Base-by-base conservation (phyloP, 768 basidiomycete genomes). In the Kwoniella pini region DNA sequence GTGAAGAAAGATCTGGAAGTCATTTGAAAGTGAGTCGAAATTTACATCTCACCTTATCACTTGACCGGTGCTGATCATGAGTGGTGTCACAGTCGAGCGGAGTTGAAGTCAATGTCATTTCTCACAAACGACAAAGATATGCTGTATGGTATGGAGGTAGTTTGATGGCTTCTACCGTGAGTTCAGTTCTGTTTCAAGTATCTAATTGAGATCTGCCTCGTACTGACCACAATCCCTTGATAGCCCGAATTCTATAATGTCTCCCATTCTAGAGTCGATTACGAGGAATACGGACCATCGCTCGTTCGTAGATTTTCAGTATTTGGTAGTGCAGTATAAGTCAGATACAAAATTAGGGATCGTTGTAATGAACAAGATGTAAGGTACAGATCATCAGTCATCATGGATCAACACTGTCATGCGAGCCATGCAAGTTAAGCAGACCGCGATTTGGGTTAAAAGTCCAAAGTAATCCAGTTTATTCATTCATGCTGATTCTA, bases 91-190 rank as follows among this genome's bases (percentile, higher is more conserved):
- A 96, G 91, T 97, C 94, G 7, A 90, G 91, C 24, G 95, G 96
- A 24, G 90, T 98, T 21, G 95, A 97, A 53, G 94, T 98, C 64
- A 94, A 99, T 63, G 95, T 99, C 72, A 96, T 98, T 75, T 90
- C 89, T 9, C 96, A 99, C 84, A 97, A 97, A 81, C 88, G 91
- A 59, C 95, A 98, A 82, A 84, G 93, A 84, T 93, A 79, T 72
- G 96, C 96, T 19, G 96, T 98, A 28, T 99, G 96, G 96, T 98
- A 90, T 71, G 96, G 96, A 71, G 96, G 96, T 26, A 93, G 90
- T 6, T 83, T 98, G 33, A 84, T 98, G 63, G 96, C 94, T 4
- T 93, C 91, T 53, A 83, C 95, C 69, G 91, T 94, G 66, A 79
- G 86, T 82, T 11, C 17, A 28, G 24, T 11, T n/a, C n/a, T n/a